Conservation (phyloP, 352 stramenopile genomes). For the Pythium coloratum region DNA sequence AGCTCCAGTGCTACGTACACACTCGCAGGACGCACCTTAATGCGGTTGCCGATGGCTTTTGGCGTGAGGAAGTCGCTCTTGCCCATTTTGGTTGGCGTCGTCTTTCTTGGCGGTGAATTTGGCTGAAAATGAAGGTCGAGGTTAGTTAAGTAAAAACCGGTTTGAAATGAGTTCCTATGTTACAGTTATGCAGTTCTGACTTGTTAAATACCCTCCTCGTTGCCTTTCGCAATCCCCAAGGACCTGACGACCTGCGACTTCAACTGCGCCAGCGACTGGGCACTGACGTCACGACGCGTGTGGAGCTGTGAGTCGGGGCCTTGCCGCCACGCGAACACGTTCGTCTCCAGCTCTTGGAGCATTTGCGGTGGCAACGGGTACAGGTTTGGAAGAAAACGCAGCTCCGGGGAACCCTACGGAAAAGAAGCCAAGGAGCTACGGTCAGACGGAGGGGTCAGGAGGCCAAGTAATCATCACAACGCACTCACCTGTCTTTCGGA, state of each 20-base stretch:
- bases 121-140: background rate
- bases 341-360: slow-evolving; percentile 50
- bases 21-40: slow-evolving; percentile 47
- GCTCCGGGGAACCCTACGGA: slow-evolving; percentile 30
- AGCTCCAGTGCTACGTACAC: background rate
- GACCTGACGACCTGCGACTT: slow-evolving; percentile 24
- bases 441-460: background rate
- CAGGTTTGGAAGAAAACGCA: slow-evolving; percentile 60
- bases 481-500: slow-evolving; percentile 32
- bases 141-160: background rate
- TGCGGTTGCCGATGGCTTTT: slow-evolving; percentile 86
- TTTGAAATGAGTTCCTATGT: slow-evolving; percentile 1
- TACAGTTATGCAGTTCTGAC: slow-evolving; percentile 1
- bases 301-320: slow-evolving; percentile 17
- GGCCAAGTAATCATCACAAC: background rate
- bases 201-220: background rate
- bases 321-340: slow-evolving; percentile 35
- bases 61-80: slow-evolving; percentile 87
- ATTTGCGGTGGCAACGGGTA: slow-evolving; percentile 63
- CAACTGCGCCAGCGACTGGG: slow-evolving; percentile 15
- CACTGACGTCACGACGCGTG: slow-evolving; percentile 9
- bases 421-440: background rate
- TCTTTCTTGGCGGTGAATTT: background rate
- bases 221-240: slow-evolving; percentile 8
- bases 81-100: slow-evolving; percentile 44